Evolutionary conservation across 1,139 yeast species (phyloP).

Genomic region (Sugiyamaella japonica): DNA sequence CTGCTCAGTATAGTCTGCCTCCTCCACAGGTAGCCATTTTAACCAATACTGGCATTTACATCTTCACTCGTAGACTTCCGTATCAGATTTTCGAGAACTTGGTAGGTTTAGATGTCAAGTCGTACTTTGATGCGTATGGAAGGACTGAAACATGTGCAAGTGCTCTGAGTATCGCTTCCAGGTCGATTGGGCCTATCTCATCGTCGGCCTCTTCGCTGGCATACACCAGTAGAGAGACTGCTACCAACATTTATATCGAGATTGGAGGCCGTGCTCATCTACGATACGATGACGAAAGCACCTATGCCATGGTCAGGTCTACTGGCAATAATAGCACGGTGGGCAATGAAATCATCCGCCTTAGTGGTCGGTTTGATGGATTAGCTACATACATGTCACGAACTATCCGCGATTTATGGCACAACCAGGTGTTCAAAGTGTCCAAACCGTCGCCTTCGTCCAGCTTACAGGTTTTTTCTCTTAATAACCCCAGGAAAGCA

Average conservation of each 20-base stretch:
- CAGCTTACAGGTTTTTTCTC: conserved; percentile 16
- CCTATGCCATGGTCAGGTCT: conserved; percentile 22
- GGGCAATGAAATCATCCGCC: conserved; percentile 55
- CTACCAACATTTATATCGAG: conserved; percentile 51
- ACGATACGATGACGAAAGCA: conserved; percentile 38
- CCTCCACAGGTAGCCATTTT: conserved; percentile 68
- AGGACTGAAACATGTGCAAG: conserved; percentile 82
- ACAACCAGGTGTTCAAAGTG: conserved; percentile 60
- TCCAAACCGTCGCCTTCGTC: conserved; percentile 20
- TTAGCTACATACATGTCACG: conserved; percentile 79
- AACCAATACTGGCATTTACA: conserved; percentile 74
- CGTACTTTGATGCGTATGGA: conserved; percentile 58
- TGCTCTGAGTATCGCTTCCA: conserved; percentile 70
- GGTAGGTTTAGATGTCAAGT: conserved; percentile 50
- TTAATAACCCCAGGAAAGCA: conserved; percentile 23
- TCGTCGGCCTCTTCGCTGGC: conserved; percentile 26
- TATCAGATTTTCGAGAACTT: conserved; percentile 71
- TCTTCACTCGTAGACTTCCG: conserved; percentile 77
- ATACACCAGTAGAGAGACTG: conserved; percentile 45
- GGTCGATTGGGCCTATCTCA: conserved; percentile 20
- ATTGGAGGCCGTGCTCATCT: conserved; percentile 51
- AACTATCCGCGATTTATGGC: conserved; percentile 78
- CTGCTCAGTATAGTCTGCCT: conserved; percentile 71
- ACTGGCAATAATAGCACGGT: not conserved
- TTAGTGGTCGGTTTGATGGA: conserved; percentile 92